Evolutionary conservation across 208 protist genomes (phyloP).

Genomic region (Trypanosoma platydactyli): DNA sequence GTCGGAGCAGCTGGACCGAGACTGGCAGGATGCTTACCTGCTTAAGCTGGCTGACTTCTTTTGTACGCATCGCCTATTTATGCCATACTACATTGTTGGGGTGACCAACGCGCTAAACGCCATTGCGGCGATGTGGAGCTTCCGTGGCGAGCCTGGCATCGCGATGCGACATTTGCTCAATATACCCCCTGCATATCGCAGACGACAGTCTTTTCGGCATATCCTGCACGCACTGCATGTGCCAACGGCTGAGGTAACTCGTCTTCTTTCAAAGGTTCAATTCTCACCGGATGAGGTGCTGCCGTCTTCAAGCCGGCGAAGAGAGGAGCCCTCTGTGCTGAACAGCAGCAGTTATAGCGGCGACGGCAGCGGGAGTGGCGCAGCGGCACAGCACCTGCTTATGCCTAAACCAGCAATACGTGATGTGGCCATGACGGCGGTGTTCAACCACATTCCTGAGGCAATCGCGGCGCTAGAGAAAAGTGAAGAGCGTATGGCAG

Average conservation of each 20-base stretch:
- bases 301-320: slow-evolving; percentile 19
- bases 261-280: slow-evolving; percentile 54
- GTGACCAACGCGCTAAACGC: slow-evolving; percentile 82
- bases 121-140: slow-evolving; percentile 84
- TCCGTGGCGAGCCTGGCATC: slow-evolving; percentile 77
- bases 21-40: slow-evolving; percentile 80
- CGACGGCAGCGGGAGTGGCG: slow-evolving; percentile 10
- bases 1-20: slow-evolving; percentile 73
- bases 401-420: slow-evolving; percentile 71
- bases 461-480: slow-evolving; percentile 58
- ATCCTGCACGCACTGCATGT: slow-evolving; percentile 69
- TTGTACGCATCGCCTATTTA: slow-evolving; percentile 46
- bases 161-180: slow-evolving; percentile 63
- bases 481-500: slow-evolving; percentile 51
- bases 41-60: slow-evolving; percentile 76
- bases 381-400: slow-evolving; percentile 72
- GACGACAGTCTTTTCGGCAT: slow-evolving; percentile 76
- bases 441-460: slow-evolving; percentile 69
- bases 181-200: slow-evolving; percentile 77
- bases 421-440: slow-evolving; percentile 58
- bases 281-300: slow-evolving; percentile 53
- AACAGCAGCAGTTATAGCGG: slow-evolving; percentile 12
- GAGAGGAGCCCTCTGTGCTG: slow-evolving; percentile 6
- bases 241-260: slow-evolving; percentile 52
- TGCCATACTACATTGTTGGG: slow-evolving; percentile 87